These are phyloP conservation scores for Phytopythium chamaehyphon DNA, from an alignment of 352 stramenopile genomes.

Conservation along the genomic window DNA sequence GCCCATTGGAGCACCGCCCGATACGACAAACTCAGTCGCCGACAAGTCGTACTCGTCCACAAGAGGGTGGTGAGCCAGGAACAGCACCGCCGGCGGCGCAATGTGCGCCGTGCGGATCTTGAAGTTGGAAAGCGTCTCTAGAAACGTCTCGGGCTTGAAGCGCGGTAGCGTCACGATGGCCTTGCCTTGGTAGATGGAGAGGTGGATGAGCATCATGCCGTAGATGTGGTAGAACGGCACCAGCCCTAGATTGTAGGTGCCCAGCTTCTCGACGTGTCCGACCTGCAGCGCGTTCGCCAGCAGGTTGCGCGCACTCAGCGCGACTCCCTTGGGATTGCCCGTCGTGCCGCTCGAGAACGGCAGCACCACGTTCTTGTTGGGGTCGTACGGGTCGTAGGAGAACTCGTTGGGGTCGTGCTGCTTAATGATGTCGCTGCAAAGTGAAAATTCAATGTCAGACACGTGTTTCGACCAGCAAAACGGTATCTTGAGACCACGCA, in stretches of 20 bases:
- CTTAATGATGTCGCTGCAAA: slow-evolving; percentile 24
- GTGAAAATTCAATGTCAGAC: slow-evolving; percentile 5
- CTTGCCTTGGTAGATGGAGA: slow-evolving; percentile 74
- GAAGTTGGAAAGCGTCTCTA: slow-evolving; percentile 64
- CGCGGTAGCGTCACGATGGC: slow-evolving; percentile 82
- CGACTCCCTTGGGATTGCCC: slow-evolving; percentile 74
- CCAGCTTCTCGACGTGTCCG: slow-evolving; percentile 52
- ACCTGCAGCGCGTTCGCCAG: slow-evolving; percentile 88
- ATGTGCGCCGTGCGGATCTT: slow-evolving; percentile 54
- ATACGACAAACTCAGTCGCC: slow-evolving; percentile 68
- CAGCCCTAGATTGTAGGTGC: slow-evolving; percentile 43
- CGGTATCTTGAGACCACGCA: slow-evolving; percentile 8
- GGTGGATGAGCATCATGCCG: slow-evolving; percentile 81
- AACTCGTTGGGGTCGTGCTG: slow-evolving; percentile 35
- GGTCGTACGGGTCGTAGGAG: slow-evolving; percentile 44
- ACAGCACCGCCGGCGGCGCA: slow-evolving; percentile 57
- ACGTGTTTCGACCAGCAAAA: background rate
- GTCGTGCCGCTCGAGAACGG: slow-evolving; percentile 94
- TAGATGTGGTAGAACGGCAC: slow-evolving; percentile 97
- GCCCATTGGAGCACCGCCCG: slow-evolving; percentile 86
- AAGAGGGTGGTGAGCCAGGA: slow-evolving; percentile 37
- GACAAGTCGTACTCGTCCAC: slow-evolving; percentile 90
- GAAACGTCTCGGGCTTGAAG: slow-evolving; percentile 90
- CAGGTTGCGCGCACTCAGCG: slow-evolving; percentile 88
- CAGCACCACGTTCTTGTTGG: slow-evolving; percentile 52